Percentiles rank a stretch among this genome's conserved stretches.
phyloP scores from a whole-genome alignment of 768 basidiomycete species.

The Phaeotremella skinneri region DNA sequence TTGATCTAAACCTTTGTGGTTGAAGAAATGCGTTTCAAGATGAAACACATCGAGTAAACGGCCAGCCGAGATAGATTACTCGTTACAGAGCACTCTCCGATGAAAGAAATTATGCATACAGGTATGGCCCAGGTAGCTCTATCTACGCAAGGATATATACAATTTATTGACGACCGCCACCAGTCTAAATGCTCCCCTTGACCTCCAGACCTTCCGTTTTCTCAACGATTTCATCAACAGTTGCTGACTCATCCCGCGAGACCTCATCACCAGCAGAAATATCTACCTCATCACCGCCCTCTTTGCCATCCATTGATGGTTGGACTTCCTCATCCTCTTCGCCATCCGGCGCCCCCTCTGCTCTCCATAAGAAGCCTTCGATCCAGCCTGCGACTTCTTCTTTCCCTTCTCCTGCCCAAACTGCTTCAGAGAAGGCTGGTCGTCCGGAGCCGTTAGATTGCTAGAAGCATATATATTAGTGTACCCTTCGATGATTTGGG shows the following conservation, averaged over 20 bases:
- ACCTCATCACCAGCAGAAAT: conserved; percentile 81
- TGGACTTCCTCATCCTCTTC: conserved; percentile 79
- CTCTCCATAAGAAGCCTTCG: conserved; percentile 61
- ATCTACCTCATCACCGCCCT: conserved; percentile 74
- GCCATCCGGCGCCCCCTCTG: conserved; percentile 74
- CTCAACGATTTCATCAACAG: conserved; percentile 37
- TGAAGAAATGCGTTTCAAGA: too few species aligned
- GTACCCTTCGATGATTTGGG: neutral
- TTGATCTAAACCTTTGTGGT: too few species aligned
- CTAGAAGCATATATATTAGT: conserved; percentile 12
- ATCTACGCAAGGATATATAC: too few species aligned
- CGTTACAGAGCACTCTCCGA: too few species aligned
- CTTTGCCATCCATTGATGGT: conserved; percentile 68
- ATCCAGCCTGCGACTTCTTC: conserved; percentile 51
- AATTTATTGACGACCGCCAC: too few species aligned
- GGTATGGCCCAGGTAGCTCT: too few species aligned
- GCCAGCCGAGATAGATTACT: too few species aligned
- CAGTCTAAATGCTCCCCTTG: conserved; percentile 3
- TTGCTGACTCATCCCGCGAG: conserved; percentile 57
- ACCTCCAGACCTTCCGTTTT: conserved; percentile 27
- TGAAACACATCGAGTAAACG: too few species aligned
- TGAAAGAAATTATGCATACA: too few species aligned
- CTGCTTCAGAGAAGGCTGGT: conserved; percentile 47
- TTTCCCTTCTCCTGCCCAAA: conserved; percentile 50
- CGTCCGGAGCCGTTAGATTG: conserved; percentile 45